phyloP scores from a whole-genome alignment of 371 early-diverging fungal species.

The Saksenaea oblongispora region DNA sequence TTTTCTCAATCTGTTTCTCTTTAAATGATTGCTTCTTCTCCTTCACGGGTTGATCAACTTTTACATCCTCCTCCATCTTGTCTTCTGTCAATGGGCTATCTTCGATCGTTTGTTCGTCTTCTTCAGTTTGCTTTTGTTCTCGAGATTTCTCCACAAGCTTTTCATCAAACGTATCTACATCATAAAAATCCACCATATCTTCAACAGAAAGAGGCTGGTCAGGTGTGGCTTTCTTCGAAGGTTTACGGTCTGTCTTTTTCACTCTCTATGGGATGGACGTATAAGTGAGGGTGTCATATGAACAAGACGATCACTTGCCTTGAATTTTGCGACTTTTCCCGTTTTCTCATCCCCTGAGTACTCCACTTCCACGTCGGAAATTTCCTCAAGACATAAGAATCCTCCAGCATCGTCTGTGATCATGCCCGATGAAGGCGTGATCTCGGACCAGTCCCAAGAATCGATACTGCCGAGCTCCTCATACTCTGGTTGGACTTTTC shows the following conservation, averaged over 20 bases:
- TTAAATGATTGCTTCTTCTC: slow-evolving; percentile 22
- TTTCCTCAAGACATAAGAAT: slow-evolving; percentile 84
- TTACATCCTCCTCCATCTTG: slow-evolving; percentile 9
- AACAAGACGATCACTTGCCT: slow-evolving; percentile 44
- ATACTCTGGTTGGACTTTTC: slow-evolving; percentile 20
- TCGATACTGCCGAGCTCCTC: slow-evolving; percentile 45
- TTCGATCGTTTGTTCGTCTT: not conserved
- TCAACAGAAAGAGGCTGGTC: slow-evolving; percentile 49
- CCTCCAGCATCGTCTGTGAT: slow-evolving; percentile 74
- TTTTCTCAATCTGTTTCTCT: slow-evolving; percentile 26
- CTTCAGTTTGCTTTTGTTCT: slow-evolving; percentile 1
- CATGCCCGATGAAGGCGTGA: slow-evolving; percentile 40
- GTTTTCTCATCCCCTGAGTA: slow-evolving; percentile 63
- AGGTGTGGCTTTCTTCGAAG: slow-evolving; percentile 43
- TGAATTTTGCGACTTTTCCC: slow-evolving; percentile 71
- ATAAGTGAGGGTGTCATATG: not conserved
- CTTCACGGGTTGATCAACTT: slow-evolving; percentile 22
- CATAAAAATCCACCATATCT: slow-evolving; percentile 49
- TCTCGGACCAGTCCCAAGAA: slow-evolving; percentile 67
- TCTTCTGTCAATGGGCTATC: not conserved
- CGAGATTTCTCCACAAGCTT: slow-evolving; percentile 31
- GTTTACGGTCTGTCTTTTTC: slow-evolving; percentile 40
- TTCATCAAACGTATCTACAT: slow-evolving; percentile 64
- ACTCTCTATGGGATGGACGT: slow-evolving; percentile 37
- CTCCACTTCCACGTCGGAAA: slow-evolving; percentile 81